These are phyloP conservation scores for Cyberlindnera euphorbiae DNA, from an alignment of 805 yeast species.

Conservation along the genomic window DNA sequence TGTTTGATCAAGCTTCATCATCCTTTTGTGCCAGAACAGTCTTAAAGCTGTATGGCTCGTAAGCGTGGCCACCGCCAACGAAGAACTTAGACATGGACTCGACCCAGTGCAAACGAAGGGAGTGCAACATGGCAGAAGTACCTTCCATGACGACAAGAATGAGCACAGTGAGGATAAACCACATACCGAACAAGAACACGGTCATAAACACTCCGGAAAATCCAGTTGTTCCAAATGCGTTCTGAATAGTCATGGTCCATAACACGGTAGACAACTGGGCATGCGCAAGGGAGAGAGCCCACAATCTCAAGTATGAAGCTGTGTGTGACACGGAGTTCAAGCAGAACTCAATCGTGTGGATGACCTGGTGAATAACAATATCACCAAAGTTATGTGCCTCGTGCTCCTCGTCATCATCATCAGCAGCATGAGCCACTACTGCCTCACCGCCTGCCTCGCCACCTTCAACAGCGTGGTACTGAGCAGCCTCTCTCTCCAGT, in stretches of 20 bases:
- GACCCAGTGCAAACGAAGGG: slow-evolving; percentile 98
- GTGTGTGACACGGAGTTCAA: slow-evolving; percentile 97
- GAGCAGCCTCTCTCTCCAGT: slow-evolving; percentile 33
- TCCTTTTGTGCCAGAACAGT: slow-evolving; percentile 5
- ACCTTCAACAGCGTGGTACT: slow-evolving; percentile 24
- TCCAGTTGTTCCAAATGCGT: slow-evolving; percentile 54
- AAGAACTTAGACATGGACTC: slow-evolving; percentile 98
- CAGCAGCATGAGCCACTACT: slow-evolving; percentile 2
- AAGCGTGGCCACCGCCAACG: slow-evolving; percentile 92
- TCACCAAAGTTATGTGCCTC: slow-evolving; percentile 80
- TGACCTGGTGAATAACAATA: slow-evolving; percentile 93
- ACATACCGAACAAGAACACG: slow-evolving; percentile 82
- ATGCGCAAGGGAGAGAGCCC: slow-evolving; percentile 98
- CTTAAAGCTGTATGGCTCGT: slow-evolving; percentile 78
- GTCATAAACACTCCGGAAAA: slow-evolving; percentile 68
- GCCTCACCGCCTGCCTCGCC: slow-evolving; percentile 37
- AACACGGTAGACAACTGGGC: slow-evolving; percentile 92
- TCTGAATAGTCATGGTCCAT: slow-evolving; percentile 91
- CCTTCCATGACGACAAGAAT: slow-evolving; percentile 97
- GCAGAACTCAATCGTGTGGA: slow-evolving; percentile 96
- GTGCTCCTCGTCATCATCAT: slow-evolving; percentile 14
- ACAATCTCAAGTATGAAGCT: slow-evolving; percentile 90
- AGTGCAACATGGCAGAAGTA: slow-evolving; percentile 97
- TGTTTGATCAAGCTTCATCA: no score
- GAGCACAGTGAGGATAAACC: slow-evolving; percentile 90